phyloP scores from a whole-genome alignment of 495 filamentous ascomycete species.

The Penicillium lividum region DNA sequence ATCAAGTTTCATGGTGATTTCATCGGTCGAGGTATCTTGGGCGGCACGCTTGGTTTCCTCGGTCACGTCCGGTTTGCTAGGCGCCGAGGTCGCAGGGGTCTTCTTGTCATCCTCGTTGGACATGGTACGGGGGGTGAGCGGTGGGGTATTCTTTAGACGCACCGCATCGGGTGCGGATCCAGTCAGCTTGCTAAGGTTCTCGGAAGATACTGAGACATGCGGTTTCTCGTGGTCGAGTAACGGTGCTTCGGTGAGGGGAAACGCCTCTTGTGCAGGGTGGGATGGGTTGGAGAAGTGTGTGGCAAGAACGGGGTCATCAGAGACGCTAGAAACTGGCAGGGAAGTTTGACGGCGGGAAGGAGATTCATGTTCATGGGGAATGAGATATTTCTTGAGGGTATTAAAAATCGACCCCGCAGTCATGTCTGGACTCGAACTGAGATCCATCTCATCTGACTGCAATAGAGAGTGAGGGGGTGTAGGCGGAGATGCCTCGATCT shows the following conservation, averaged over 20 bases:
- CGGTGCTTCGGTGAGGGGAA: slow-evolving; percentile 55
- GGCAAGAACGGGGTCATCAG: slow-evolving; percentile 68
- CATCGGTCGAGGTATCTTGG: slow-evolving; percentile 37
- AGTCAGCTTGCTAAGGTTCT: slow-evolving; percentile 87
- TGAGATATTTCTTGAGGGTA: slow-evolving; percentile 46
- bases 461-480: slow-evolving; percentile 49
- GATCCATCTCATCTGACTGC: slow-evolving; percentile 43
- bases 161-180: slow-evolving; percentile 60
- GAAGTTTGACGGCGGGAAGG: slow-evolving; percentile 53
- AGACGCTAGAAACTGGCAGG: slow-evolving; percentile 64
- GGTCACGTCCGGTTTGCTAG: slow-evolving; percentile 23
- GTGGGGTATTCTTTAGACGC: slow-evolving; percentile 81
- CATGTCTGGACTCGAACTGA: slow-evolving; percentile 37
- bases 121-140: slow-evolving; percentile 82
- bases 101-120: slow-evolving; percentile 61
- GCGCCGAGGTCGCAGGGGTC: slow-evolving; percentile 29
- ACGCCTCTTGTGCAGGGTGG: slow-evolving; percentile 55
- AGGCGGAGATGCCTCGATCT: slow-evolving; percentile 38
- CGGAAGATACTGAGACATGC: slow-evolving; percentile 56
- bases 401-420: slow-evolving; percentile 40
- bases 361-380: slow-evolving; percentile 31
- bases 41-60: slow-evolving; percentile 17
- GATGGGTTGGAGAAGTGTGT: slow-evolving; percentile 76
- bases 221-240: slow-evolving; percentile 53
- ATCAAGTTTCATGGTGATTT: slow-evolving; percentile 46